These are phyloP conservation scores for Eragrostis nindensis DNA, from an alignment of 176 grass and related monocot species.

Conservation along the genomic window DNA sequence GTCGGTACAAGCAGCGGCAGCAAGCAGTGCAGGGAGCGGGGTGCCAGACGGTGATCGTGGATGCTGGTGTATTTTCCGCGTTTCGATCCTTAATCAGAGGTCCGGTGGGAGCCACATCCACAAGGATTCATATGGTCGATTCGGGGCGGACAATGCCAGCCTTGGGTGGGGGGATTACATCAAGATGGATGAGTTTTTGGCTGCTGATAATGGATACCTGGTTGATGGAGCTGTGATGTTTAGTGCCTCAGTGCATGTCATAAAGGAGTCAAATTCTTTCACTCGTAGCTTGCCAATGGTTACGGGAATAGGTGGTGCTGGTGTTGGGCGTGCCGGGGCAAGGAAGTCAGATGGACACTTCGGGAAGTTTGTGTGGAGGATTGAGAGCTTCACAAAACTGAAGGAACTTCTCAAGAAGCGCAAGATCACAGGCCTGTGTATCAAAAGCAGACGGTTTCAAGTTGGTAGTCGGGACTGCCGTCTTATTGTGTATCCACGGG, in stretches of 20 bases:
- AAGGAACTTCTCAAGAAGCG: slow-evolving; percentile 97
- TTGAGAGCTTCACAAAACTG: slow-evolving; percentile 87
- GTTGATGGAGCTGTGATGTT: slow-evolving; percentile 77
- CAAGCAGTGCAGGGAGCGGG: slow-evolving; percentile 26
- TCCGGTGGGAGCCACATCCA: slow-evolving; percentile 70
- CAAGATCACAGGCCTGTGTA: slow-evolving; percentile 85
- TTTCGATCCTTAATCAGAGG: slow-evolving; percentile 80
- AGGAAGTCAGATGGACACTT: slow-evolving; percentile 86
- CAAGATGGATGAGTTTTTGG: slow-evolving; percentile 85
- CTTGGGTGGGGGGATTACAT: slow-evolving; percentile 95
- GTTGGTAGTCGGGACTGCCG: slow-evolving; percentile 90
- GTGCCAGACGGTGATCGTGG: slow-evolving; percentile 69
- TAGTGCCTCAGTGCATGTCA: slow-evolving; percentile 80
- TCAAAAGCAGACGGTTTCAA: slow-evolving; percentile 96
- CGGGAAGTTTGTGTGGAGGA: slow-evolving; percentile 93
- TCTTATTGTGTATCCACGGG: slow-evolving; percentile 98
- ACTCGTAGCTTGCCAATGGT: slow-evolving; percentile 58
- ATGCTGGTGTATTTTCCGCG: slow-evolving; percentile 93
- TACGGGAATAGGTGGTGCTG: slow-evolving; percentile 47
- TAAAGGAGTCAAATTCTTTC: slow-evolving; percentile 90
- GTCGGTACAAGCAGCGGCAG: slow-evolving; percentile 21
- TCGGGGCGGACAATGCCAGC: slow-evolving; percentile 77
- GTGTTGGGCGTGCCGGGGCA: slow-evolving; percentile 48
- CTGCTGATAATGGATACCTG: slow-evolving; percentile 63
- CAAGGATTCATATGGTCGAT: slow-evolving; percentile 86